Evolutionary conservation across 768 basidiomycete species (phyloP).

Genomic region (Xerocomus brunneocitrinus): DNA sequence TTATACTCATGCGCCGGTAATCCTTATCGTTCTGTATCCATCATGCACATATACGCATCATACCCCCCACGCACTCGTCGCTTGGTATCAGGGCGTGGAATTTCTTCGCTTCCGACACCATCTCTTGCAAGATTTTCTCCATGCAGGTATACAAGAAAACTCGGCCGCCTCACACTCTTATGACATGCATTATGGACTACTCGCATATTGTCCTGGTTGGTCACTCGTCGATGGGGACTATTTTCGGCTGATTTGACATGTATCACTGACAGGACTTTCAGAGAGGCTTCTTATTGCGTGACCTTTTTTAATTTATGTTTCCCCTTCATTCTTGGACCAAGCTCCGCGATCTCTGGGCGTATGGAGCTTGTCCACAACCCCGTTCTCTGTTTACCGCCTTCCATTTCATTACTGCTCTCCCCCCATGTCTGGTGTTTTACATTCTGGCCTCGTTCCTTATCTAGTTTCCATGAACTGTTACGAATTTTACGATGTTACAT

Average conservation of each 20-base stretch:
- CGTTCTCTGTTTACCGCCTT: background rate
- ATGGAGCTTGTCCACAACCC: conserved; percentile 3
- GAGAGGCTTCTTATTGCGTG: conserved; percentile 20
- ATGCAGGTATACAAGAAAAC: conserved; percentile 23
- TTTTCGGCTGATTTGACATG: conserved; percentile 13
- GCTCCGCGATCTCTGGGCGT: background rate
- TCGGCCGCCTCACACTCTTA: conserved; percentile 10
- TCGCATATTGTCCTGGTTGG: conserved; percentile 24
- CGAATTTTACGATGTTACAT: conserved; percentile 29
- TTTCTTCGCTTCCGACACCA: conserved; percentile 8
- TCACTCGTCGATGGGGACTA: conserved; percentile 11
- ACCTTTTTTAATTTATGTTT: conserved; percentile 17
- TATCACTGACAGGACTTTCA: conserved; percentile 20
- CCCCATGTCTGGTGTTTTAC: conserved; percentile 6
- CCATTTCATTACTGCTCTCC: conserved; percentile 9
- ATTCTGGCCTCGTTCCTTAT: conserved; percentile 2
- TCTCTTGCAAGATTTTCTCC: conserved; percentile 10
- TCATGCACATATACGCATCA: conserved; percentile 27
- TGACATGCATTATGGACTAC: conserved; percentile 28
- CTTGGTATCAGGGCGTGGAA: conserved; percentile 15
- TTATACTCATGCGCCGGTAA: conserved; percentile 27
- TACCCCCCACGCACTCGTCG: conserved; percentile 19
- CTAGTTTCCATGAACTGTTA: conserved; percentile 20
- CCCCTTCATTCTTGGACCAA: conserved; percentile 5
- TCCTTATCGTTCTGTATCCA: conserved; percentile 33